Evolutionary conservation across 306 rosid genomes (phyloP).

Genomic region (Lagenaria siceraria): DNA sequence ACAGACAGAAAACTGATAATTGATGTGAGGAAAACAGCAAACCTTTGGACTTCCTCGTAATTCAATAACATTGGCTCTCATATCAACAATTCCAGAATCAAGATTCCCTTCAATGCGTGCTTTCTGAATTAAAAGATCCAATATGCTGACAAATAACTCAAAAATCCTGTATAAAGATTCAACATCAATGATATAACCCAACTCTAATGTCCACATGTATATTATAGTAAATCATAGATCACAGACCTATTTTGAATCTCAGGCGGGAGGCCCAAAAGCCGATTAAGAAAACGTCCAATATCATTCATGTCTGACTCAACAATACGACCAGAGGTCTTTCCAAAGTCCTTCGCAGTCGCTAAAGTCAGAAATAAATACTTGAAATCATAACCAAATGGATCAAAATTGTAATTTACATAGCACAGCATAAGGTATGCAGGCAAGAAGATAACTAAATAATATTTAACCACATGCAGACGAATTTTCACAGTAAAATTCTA

Average conservation of each 20-base stretch:
- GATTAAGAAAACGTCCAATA: slow-evolving; percentile 93
- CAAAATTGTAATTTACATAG: background rate
- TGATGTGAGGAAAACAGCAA: slow-evolving; percentile 11
- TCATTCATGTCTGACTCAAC: slow-evolving; percentile 96
- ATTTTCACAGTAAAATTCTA: background rate
- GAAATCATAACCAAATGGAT: slow-evolving; percentile 6
- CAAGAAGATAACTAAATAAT: background rate
- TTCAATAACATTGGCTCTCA: slow-evolving; percentile 82
- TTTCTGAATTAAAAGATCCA: slow-evolving; percentile 88
- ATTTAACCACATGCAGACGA: background rate
- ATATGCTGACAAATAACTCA: slow-evolving; percentile 76
- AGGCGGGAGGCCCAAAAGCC: slow-evolving; percentile 88
- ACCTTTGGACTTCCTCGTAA: slow-evolving; percentile 93
- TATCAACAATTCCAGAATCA: slow-evolving; percentile 88
- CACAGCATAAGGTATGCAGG: background rate
- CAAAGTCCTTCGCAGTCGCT: slow-evolving; percentile 67
- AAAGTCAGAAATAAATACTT: slow-evolving; percentile 16
- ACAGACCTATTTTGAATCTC: slow-evolving; percentile 81
- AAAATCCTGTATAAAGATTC: slow-evolving; percentile 46
- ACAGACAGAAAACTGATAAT: background rate
- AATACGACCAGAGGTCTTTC: slow-evolving; percentile 63
- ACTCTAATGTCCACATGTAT: slow-evolving; percentile 15
- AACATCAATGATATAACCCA: slow-evolving; percentile 17
- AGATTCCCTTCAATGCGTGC: slow-evolving; percentile 97
- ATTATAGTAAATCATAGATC: slow-evolving; percentile 9